Evolutionary conservation across 1,284 basidiomycete species (phyloP), one percentile per base, ranked within the genome.

Genomic region (Ceratobasidium sp.): DNA sequence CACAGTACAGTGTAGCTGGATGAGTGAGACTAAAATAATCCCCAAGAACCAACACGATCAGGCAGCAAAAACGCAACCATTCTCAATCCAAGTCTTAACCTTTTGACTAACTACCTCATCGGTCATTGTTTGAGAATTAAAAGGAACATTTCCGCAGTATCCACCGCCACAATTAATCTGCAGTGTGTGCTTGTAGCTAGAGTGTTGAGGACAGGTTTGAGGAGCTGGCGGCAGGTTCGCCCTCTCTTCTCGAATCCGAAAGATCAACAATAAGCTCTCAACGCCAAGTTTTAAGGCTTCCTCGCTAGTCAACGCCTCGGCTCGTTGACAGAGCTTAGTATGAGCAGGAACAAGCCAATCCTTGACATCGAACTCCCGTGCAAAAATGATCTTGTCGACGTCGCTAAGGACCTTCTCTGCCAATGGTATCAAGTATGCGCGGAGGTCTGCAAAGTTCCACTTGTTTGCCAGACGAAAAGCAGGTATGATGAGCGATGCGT

Each of bases 391-490:
- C 35, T 66, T 59, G 32, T 72, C 73, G 41, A 69, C 57, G n/a
- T 69, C 66, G 43, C 52, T 46, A n/a, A 69, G 54, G 13, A 32
- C 14, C 14, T 57, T 69, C 23, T 69, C 66, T 28, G 66, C 66
- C 18, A 73, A 21, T 32, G 54, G 44, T 23, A 72, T 21, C 2
- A 58, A 50, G 21, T 50, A 69, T 16, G 21, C 35, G 30, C 73
- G 70, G 13, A 74, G 55, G 30, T 38, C 41, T 16, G 49, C 43
- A n/a, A 74, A 74, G 43, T 67, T 72, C 73, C 73, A 74, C 73
- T 73, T 74, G 26, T 71, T 74, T 6, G 73, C 49, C 23, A 74
- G 57, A 26, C 71, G 73, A 32, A 74, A 71, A 2, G 70, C 70
- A 41, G 73, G 64, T 5, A 69, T 69, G 16, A 69, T 69, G 43